Base-by-base conservation (phyloP, 192 early-diverging fungal species). In the Entomortierella lignicola region DNA sequence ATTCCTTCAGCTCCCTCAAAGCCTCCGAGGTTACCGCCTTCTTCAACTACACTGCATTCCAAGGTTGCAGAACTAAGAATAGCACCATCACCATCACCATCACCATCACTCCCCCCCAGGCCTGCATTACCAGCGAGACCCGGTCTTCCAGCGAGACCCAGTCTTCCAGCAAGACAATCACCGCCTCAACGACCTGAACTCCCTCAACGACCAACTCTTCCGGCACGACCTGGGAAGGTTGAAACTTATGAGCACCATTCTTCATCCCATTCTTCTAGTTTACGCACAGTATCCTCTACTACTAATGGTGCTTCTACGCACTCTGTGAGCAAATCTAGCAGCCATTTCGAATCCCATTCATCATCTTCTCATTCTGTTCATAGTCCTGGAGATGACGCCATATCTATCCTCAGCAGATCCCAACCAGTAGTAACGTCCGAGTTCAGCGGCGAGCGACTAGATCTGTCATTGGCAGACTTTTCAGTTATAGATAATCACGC, bases 401-500 rank as follows among this genome's bases (percentile, higher is more conserved):
- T 74, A 17, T 26, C 42, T 6, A 31, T 26, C 1, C 63, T 74
- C 4, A 43, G 30, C 10, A 30, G 43, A 29, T 55, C 58, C 5
- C 11, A 25, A 29, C 60, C 60, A 5, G 55, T 63, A 4, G 20
- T 56, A 0, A 77, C 74, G 11, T 10, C 43, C 20, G 66, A 77
- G 20, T 77, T 77, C 43, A 52, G 44, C 17, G 74, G 74, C 2
- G 66, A 77, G 17, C 52, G 66, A 29, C 26, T 77, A 27, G 61
- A 77, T 60, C 47, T 77, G 25, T 43, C 37, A 11, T 0, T 59
- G 2, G 66, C 54, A 3, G 80, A 82, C 56, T 82, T 86, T 69
- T 66, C 80, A 15, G 63, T 60, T 21, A 29, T 69, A 30, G 85
- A 86, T 55, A 26, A 77, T 8, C 67, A 85, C 47, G 84, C 84